Evolutionary conservation across 2,329 filamentous ascomycete species (phyloP), one percentile per base, ranked within the genome.

Genomic region (Aspergillus fumigatiaffinis): DNA sequence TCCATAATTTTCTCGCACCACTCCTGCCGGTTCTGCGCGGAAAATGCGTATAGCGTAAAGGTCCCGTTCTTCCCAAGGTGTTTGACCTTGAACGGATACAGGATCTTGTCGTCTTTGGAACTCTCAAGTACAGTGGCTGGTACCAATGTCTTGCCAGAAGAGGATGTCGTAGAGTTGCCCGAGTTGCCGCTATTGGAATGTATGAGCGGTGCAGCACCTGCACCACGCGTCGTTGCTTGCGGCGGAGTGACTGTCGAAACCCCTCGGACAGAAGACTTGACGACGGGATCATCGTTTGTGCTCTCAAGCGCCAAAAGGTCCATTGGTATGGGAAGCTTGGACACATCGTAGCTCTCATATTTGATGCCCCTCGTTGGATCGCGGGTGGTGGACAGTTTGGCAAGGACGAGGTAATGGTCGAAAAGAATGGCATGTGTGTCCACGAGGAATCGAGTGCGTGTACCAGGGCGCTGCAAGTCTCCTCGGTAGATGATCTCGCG

Each of bases 1-100:
- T 96, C 89, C 49, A 95, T 88, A 66, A 99, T 96, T 75, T 92
- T 96, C 62, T 87, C 86, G 68, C 91, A 96, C 95, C 95, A 99
- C 51, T 96, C 91, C 60, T 86, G 82, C 56, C 94, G 84, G 66
- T 87, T 89, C 60, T 88, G 83, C 2, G 87, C 84, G 1, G 86
- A 88, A 5, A 88, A 84, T 0, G 93, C 92, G 71, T 95, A 97
- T 1, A 99, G 79, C 0, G 90, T 96, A 72, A 97, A 97, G 0
- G 91, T 87, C 65, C 96, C 92, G 50, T 77, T 72, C 60, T 96
- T 90, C 12, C 95, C 94, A 21, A 99, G 83, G 76, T 99, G 94
- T 77, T 97, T 97, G 71, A 99, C 86, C 63, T 87, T 87, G 84
- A 99, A 99, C 0, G 95, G 94, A 71, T 92, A 99, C 66, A 99